phyloP scores from a whole-genome alignment of 2,329 filamentous ascomycete species.

The Penicillium brasilianum region DNA sequence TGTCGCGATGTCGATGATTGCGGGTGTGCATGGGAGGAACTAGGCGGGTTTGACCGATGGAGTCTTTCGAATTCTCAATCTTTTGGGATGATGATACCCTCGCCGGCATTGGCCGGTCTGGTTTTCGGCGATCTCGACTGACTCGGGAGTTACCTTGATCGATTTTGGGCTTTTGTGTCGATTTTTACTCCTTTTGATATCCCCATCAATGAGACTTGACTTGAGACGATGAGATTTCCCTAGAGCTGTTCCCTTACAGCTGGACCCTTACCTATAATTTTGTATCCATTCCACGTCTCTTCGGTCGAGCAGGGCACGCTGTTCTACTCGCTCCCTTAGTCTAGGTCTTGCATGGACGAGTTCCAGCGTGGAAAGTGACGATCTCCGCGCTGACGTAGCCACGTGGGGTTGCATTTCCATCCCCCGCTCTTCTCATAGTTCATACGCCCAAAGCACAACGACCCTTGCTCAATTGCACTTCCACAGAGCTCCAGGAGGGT shows the following conservation, averaged over 20 bases:
- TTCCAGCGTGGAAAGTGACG: constrained; percentile 4
- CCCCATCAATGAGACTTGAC: constrained; percentile 34
- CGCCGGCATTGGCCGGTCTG: constrained; percentile 1
- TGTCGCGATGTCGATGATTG: constrained; percentile 3
- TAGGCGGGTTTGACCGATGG: neutral
- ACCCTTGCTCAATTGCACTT: neutral
- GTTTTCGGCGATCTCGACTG: constrained; percentile 6
- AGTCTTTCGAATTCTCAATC: constrained; percentile 11
- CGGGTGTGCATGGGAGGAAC: constrained; percentile 6
- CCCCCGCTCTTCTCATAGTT: constrained; percentile 1
- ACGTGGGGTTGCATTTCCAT: constrained; percentile 20
- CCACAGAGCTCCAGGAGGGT: neutral
- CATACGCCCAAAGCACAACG: neutral
- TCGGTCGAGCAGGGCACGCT: neutral
- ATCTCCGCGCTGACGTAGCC: constrained; percentile 24
- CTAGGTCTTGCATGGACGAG: neutral
- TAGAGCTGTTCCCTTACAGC: too few relatives aligned
- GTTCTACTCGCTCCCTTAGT: neutral
- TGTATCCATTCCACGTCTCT: neutral
- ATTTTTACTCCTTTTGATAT: constrained; percentile 32
- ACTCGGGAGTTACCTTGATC: constrained; percentile 18
- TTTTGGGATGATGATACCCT: constrained; percentile 11
- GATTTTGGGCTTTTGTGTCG: constrained; percentile 15
- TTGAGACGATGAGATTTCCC: constrained; percentile 16
- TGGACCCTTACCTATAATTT: too few relatives aligned